Evolutionary conservation across 768 basidiomycete species (phyloP).

Genomic region (Lyophyllum semitale): DNA sequence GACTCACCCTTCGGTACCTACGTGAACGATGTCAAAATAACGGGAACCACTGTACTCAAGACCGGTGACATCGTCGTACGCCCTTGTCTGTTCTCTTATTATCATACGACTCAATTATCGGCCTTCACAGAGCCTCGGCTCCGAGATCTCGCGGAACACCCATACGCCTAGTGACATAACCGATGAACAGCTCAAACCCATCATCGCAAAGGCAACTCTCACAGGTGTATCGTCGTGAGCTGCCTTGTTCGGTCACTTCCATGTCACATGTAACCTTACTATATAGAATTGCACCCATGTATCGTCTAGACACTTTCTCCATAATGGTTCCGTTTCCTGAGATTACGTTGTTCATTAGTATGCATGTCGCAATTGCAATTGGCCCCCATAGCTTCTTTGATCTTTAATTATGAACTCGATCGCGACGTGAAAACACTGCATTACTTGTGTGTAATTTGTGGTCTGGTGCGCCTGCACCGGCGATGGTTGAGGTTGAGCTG

Average conservation of each 20-base stretch:
- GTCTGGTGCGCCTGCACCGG: too few species aligned
- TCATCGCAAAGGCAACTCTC: conserved; percentile 42
- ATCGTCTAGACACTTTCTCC: neutral
- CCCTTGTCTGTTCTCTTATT: neutral
- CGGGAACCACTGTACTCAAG: conserved; percentile 35
- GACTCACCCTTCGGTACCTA: conserved; percentile 49
- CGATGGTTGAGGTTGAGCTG: too few species aligned
- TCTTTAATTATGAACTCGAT: too few species aligned
- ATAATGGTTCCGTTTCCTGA: neutral
- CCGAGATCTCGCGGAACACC: conserved; percentile 35
- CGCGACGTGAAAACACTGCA: too few species aligned
- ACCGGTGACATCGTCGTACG: conserved; percentile 47
- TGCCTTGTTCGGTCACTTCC: neutral
- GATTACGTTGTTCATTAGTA: neutral
- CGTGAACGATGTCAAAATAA: conserved; percentile 45
- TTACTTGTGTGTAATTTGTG: too few species aligned
- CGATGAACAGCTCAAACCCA: conserved; percentile 47
- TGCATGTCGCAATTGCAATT: too few species aligned
- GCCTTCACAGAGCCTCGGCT: conserved; percentile 39
- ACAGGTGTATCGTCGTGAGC: conserved; percentile 27
- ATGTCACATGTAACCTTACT: neutral
- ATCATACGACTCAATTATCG: conserved; percentile 7
- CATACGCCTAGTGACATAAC: conserved; percentile 38
- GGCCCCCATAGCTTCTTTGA: too few species aligned
- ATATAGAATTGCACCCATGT: neutral